Evolutionary conservation across 139 green algal species (phyloP), one percentile per base, ranked within the genome.

Genomic region (Coelastrella sp.): DNA sequence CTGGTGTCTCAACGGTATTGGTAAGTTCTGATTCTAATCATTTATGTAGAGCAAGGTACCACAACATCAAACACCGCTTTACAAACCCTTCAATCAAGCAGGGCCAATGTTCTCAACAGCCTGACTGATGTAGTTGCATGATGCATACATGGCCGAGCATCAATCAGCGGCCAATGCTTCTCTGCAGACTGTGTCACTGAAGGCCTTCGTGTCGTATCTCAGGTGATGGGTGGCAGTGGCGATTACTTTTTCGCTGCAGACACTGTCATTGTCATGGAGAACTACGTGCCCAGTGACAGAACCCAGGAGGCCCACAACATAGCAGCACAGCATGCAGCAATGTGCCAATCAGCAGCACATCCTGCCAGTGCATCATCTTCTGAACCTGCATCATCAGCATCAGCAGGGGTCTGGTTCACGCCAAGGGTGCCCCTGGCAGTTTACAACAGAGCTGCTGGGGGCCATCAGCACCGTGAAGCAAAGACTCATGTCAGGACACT

Each of bases 221-320:
- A 73, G 8, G 68, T 86, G 53, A 93, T 93, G 19, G 93, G 93
- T 27, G 93, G 91, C 63, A 86, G 32, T n/a, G 93, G 93, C 8
- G 92, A 95, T 32, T 95, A 93, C 81, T 96, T 95, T 84, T 83
- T 81, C 3, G 79, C 89, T 30, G 91, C 92, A 68, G 89, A 96
- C 67, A 82, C 51, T 0, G 88, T 96, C 2, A 72, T 95, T 25
- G 78, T 74, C 3, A 84, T 74, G 78, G 78, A 82, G 35, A 71
- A 69, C 37, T 82, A 82, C 35, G 25, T n/a, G 2, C 75, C 75
- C 40, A 82, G 35, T 23, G 75, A 82, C 21, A 35, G 57, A n/a
- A 82, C 75, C 7, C 23, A 37, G 30, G 35, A 32, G 13, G 75
- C 75, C 51, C 75, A 82, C 15, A 21, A n/a, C 4, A 82, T 82